Evolutionary conservation across 139 green algal genomes (phyloP).

Genomic region (Limnomonas spitsbergensis): DNA sequence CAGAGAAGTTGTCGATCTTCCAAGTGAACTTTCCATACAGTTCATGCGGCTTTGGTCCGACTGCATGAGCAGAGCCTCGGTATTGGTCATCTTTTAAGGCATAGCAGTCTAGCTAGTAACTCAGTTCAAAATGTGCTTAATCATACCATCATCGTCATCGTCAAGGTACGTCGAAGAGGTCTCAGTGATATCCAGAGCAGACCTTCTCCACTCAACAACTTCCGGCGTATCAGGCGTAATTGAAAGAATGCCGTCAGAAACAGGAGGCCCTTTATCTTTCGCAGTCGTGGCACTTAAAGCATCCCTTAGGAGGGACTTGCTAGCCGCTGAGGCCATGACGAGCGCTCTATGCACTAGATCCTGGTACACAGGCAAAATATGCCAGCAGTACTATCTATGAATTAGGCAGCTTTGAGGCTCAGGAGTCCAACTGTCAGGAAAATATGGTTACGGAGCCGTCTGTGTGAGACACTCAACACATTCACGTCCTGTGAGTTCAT

Average conservation of each 20-base stretch:
- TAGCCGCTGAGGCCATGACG: neutral
- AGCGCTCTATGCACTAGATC: no score
- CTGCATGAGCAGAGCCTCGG: no score
- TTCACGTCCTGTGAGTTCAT: no score
- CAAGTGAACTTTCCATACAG: constrained; percentile 97
- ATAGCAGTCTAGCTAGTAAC: no score
- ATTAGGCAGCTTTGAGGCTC: no score
- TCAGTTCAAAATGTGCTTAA: no score
- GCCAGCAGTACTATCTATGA: no score
- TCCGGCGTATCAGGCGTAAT: constrained; percentile 76
- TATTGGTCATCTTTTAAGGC: no score
- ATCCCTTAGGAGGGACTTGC: constrained; percentile 14
- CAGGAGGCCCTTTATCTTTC: constrained; percentile 69
- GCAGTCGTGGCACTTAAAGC: neutral
- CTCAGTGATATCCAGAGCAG: constrained; percentile 58
- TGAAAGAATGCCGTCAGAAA: constrained; percentile 73
- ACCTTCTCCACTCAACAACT: constrained; percentile 66
- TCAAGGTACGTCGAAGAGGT: constrained; percentile 71
- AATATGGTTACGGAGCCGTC: no score
- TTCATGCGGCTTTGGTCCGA: constrained; percentile 63
- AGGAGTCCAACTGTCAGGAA: no score
- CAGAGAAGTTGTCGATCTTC: constrained; percentile 93
- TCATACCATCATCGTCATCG: constrained; percentile 61
- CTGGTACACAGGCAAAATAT: no score
- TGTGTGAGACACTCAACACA: no score